Percentiles rank a stretch among this genome's conserved stretches.
Evolutionary conservation across 495 filamentous ascomycete genomes (phyloP).

Genomic region (Bacidia gigantensis): DNA sequence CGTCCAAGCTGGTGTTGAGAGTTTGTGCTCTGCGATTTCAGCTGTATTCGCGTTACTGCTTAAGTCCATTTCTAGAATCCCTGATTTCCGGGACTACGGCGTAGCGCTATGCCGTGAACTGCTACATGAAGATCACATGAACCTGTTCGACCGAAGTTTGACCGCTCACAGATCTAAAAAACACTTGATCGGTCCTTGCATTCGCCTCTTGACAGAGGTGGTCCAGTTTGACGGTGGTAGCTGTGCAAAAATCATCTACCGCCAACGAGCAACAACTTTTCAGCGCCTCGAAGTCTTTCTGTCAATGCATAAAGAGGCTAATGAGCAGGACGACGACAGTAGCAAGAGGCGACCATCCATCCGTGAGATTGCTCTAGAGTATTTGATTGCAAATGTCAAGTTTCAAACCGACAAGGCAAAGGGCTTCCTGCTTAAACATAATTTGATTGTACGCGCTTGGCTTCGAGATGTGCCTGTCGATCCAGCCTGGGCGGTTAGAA

Average conservation of each 20-base stretch:
- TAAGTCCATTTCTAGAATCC: slow-evolving; percentile 50
- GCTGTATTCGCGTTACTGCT: slow-evolving; percentile 66
- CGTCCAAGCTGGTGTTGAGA: slow-evolving; percentile 55
- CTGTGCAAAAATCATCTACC: slow-evolving; percentile 54
- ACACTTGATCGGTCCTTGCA: slow-evolving; percentile 67
- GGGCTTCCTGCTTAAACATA: slow-evolving; percentile 58
- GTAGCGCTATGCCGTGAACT: slow-evolving; percentile 58
- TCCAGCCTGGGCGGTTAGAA: slow-evolving; percentile 50
- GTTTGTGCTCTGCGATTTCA: slow-evolving; percentile 57
- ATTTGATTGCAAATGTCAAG: slow-evolving; percentile 58
- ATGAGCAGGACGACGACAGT: slow-evolving; percentile 40
- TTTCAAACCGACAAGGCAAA: slow-evolving; percentile 58
- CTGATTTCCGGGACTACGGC: slow-evolving; percentile 60
- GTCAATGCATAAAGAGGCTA: slow-evolving; percentile 29
- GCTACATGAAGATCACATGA: slow-evolving; percentile 56
- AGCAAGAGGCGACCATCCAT: slow-evolving; percentile 50
- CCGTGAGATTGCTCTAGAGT: slow-evolving; percentile 60
- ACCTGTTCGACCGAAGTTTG: slow-evolving; percentile 57
- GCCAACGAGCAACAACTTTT: slow-evolving; percentile 54
- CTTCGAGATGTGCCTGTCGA: slow-evolving; percentile 61
- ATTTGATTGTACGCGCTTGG: slow-evolving; percentile 52
- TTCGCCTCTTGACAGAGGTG: slow-evolving; percentile 68
- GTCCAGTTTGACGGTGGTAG: slow-evolving; percentile 69
- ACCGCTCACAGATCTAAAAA: slow-evolving; percentile 63
- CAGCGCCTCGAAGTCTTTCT: slow-evolving; percentile 50